These are phyloP conservation scores for Apiospora kogelbergensis DNA, from an alignment of 2,329 filamentous ascomycete genomes.

Conservation along the genomic window DNA sequence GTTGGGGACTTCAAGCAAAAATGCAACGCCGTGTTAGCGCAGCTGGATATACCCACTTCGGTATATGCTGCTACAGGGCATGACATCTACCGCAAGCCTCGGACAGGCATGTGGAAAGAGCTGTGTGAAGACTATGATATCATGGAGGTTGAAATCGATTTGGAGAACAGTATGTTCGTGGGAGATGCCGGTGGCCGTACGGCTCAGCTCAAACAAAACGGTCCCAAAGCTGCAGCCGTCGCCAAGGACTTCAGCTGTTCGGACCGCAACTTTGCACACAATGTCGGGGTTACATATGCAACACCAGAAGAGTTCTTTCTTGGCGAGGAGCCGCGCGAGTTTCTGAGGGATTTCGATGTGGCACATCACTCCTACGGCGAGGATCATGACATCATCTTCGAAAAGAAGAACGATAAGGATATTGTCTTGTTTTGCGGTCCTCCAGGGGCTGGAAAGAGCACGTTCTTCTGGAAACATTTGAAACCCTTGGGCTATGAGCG, in stretches of 20 bases:
- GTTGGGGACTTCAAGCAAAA: slow-evolving; percentile 83
- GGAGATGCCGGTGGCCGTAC: slow-evolving; percentile 76
- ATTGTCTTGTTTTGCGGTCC: slow-evolving; percentile 85
- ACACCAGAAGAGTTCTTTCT: slow-evolving; percentile 95
- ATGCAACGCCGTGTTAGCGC: slow-evolving; percentile 64
- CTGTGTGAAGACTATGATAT: slow-evolving; percentile 60
- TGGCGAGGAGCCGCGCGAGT: slow-evolving; percentile 63
- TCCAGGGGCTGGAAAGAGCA: slow-evolving; percentile 88
- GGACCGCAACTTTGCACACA: slow-evolving; percentile 79
- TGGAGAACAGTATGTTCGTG: slow-evolving; percentile 75
- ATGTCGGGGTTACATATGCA: slow-evolving; percentile 75
- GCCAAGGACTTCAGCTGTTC: slow-evolving; percentile 65
- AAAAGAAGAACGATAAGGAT: slow-evolving; percentile 67
- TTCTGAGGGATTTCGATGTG: slow-evolving; percentile 71
- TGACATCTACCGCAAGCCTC: slow-evolving; percentile 83
- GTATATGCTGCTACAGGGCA: slow-evolving; percentile 85
- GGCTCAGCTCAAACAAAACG: slow-evolving; percentile 49
- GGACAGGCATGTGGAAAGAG: slow-evolving; percentile 82
- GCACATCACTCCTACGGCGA: slow-evolving; percentile 49
- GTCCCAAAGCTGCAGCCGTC: slow-evolving; percentile 20
- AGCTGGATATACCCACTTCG: slow-evolving; percentile 73
- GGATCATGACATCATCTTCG: slow-evolving; percentile 40
- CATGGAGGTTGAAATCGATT: slow-evolving; percentile 61
- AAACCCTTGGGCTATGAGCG: slow-evolving; percentile 78
- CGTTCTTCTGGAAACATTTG: slow-evolving; percentile 79